Evolutionary conservation across 495 filamentous ascomycete species (phyloP).

Genomic region (Hypoxylon rickii): DNA sequence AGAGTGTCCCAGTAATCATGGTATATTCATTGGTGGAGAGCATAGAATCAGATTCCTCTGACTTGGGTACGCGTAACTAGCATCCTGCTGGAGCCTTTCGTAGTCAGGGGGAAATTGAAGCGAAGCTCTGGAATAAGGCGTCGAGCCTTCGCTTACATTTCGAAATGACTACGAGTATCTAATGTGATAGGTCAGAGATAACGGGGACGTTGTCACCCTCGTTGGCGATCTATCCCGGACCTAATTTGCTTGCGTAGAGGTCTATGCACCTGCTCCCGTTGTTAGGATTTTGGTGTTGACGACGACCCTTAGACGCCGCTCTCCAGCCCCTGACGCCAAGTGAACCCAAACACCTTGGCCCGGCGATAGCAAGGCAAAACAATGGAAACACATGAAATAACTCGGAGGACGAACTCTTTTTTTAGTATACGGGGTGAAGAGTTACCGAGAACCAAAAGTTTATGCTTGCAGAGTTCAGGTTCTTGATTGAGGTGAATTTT

Average conservation of each 20-base stretch:
- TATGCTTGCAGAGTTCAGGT: background rate
- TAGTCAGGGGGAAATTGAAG: background rate
- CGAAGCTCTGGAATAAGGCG: background rate
- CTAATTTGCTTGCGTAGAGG: background rate
- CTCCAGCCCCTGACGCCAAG: slow-evolving; percentile 16
- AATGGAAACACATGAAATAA: background rate
- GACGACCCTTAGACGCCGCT: background rate
- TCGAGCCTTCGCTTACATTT: background rate
- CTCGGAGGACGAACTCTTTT: background rate
- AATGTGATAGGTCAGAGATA: background rate
- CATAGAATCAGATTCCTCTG: too few species aligned
- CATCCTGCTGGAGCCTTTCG: too few species aligned
- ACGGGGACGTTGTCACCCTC: background rate
- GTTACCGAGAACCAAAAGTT: background rate
- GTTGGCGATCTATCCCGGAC: background rate
- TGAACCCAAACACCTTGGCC: slow-evolving; percentile 10
- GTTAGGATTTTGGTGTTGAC: too few species aligned
- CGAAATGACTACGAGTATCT: background rate
- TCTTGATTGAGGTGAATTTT: background rate
- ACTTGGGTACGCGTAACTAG: too few species aligned
- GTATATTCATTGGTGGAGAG: too few species aligned
- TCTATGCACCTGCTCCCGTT: background rate
- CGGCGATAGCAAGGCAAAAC: slow-evolving; percentile 4
- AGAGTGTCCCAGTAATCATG: too few species aligned
- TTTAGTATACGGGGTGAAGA: background rate